A percentile compares a stretch with the other conserved stretches of the same genome.
These are phyloP conservation scores for Mortierella sp. DNA, from an alignment of 371 early-diverging fungal genomes.

Conservation along the genomic window DNA sequence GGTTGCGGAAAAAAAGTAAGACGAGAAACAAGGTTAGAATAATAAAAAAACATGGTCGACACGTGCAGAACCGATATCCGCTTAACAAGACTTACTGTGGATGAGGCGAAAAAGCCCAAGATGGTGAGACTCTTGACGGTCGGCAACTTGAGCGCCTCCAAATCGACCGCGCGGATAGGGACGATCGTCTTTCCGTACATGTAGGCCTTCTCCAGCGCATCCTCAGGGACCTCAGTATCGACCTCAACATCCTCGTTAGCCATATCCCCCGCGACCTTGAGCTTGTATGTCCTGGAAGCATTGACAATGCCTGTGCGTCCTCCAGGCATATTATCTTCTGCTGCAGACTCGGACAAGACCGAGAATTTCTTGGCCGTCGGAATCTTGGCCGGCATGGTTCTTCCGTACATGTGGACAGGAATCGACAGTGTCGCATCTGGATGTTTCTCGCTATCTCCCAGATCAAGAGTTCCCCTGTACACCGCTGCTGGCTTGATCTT, in stretches of 20 bases:
- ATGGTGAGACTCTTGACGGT: slow-evolving; percentile 73
- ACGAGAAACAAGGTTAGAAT: slow-evolving; percentile 1
- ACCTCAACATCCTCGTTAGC: slow-evolving; percentile 46
- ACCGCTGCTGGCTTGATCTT: slow-evolving; percentile 69
- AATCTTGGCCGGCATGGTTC: slow-evolving; percentile 64
- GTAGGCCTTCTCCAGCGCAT: slow-evolving; percentile 75
- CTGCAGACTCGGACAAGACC: slow-evolving; percentile 59
- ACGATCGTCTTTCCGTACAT: slow-evolving; percentile 78
- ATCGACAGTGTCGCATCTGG: slow-evolving; percentile 62
- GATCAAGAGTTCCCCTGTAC: slow-evolving; percentile 66
- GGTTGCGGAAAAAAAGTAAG: neutral
- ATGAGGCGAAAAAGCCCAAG: slow-evolving; percentile 66
- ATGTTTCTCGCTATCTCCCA: slow-evolving; percentile 64
- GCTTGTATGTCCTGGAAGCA: slow-evolving; percentile 61
- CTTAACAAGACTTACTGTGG: slow-evolving; percentile 48
- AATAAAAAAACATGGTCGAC: neutral
- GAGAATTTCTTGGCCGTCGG: slow-evolving; percentile 75
- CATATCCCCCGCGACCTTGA: slow-evolving; percentile 44
- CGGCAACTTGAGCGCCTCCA: slow-evolving; percentile 66
- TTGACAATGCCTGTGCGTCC: slow-evolving; percentile 63
- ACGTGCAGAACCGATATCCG: slow-evolving; percentile 8
- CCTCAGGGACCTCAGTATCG: slow-evolving; percentile 56
- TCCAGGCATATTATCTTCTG: slow-evolving; percentile 32
- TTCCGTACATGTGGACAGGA: slow-evolving; percentile 69
- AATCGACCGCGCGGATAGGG: slow-evolving; percentile 71